Percentiles rank a stretch among this genome's conserved stretches.
phyloP scores from a whole-genome alignment of 306 rosid genomes.

The Gastrolobium bilobum region DNA sequence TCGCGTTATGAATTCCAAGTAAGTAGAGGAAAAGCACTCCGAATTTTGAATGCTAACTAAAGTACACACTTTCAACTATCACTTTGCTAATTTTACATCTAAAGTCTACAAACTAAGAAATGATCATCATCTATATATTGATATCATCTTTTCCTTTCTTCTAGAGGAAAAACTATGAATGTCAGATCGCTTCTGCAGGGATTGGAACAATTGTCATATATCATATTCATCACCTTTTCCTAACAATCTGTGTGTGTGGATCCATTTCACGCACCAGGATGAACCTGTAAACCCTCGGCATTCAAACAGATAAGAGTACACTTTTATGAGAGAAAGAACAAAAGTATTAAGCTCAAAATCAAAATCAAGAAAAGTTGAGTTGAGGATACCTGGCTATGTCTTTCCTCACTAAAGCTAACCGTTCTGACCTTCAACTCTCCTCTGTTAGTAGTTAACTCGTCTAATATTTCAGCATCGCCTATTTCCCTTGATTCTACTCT shows the following conservation, averaged over 20 bases:
- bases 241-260: slow-evolving; percentile 6
- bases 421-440: slow-evolving; percentile 84
- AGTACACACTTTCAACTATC: slow-evolving; percentile 8
- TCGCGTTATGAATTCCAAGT: neutral
- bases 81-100: slow-evolving; percentile 16
- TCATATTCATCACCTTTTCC: slow-evolving; percentile 12
- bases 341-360: neutral
- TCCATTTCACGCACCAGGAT: slow-evolving; percentile 45
- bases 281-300: slow-evolving; percentile 50
- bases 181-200: neutral
- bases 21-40: neutral
- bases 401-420: slow-evolving; percentile 73
- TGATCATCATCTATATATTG: neutral
- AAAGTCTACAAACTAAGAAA: neutral
- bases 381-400: slow-evolving; percentile 59
- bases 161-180: neutral
- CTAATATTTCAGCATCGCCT: slow-evolving; percentile 79
- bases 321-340: neutral
- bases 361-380: slow-evolving; percentile 13
- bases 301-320: neutral
- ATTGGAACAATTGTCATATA: neutral
- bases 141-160: slow-evolving; percentile 26
- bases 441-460: slow-evolving; percentile 78
- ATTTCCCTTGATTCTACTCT: slow-evolving; percentile 51
- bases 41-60: neutral